These are phyloP conservation scores for Lactarius hatsudake DNA, from an alignment of 768 basidiomycete species.

Conservation along the genomic window DNA sequence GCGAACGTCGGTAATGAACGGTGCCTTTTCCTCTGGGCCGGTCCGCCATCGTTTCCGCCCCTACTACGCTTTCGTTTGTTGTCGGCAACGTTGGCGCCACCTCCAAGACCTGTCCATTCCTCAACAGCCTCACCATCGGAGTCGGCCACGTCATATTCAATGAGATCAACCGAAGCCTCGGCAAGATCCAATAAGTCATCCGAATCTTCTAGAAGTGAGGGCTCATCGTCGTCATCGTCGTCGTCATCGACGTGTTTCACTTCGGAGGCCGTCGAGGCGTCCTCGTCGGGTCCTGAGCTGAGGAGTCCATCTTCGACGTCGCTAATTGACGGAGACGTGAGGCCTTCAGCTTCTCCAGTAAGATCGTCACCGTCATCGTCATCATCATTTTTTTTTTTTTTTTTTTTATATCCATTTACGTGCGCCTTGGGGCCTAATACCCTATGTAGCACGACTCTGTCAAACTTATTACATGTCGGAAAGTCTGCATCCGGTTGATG, in stretches of 20 bases:
- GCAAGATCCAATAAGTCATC: slow-evolving; percentile 62
- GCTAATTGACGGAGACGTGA: slow-evolving; percentile 31
- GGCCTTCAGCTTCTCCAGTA: slow-evolving; percentile 28
- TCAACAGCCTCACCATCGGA: slow-evolving; percentile 42
- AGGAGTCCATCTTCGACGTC: slow-evolving; percentile 30
- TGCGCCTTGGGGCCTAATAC: too few relatives aligned
- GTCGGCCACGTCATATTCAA: slow-evolving; percentile 59
- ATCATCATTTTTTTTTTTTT: too few relatives aligned
- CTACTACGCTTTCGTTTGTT: slow-evolving; percentile 47
- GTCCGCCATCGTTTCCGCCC: slow-evolving; percentile 37
- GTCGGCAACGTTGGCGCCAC: slow-evolving; percentile 27
- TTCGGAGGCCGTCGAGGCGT: slow-evolving; percentile 33
- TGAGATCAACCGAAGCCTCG: slow-evolving; percentile 53
- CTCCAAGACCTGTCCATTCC: slow-evolving; percentile 55
- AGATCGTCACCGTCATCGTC: too few relatives aligned
- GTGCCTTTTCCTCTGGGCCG: slow-evolving; percentile 64
- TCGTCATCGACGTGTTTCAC: slow-evolving; percentile 29
- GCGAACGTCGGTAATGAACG: slow-evolving; percentile 75
- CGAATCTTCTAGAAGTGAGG: slow-evolving; percentile 64
- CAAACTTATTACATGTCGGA: too few relatives aligned
- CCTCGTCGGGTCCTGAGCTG: slow-evolving; percentile 35
- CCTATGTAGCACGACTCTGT: too few relatives aligned
- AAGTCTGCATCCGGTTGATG: too few relatives aligned
- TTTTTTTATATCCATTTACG: too few relatives aligned
- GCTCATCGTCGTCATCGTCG: slow-evolving; percentile 30